Conservation (phyloP, 2,329 filamentous ascomycete species). For the Leptographium radiaticola region DNA sequence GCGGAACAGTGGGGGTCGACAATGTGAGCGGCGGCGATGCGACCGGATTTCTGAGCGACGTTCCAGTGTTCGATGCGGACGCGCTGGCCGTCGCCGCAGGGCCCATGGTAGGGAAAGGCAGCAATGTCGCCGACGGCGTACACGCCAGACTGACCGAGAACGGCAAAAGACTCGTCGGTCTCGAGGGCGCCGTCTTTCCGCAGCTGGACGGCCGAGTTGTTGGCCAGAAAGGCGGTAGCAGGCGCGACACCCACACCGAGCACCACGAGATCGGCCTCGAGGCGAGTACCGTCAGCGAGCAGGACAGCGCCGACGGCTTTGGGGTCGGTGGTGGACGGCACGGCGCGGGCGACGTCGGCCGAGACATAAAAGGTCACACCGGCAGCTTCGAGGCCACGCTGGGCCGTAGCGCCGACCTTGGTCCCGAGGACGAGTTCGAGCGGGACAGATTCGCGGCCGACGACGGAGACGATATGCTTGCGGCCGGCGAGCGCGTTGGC, state of each 20-base stretch:
- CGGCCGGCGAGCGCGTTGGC: constrained; percentile 62
- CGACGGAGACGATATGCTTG: constrained; percentile 70
- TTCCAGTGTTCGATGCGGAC: constrained; percentile 97
- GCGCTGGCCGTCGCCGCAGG: constrained; percentile 59
- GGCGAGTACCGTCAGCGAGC: constrained; percentile 72
- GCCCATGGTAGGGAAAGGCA: constrained; percentile 85
- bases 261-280: constrained; percentile 82
- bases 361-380: constrained; percentile 81
- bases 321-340: constrained; percentile 52
- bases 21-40: constrained; percentile 67
- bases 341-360: constrained; percentile 71
- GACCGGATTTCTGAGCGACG: constrained; percentile 86
- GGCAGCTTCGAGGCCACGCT: constrained; percentile 65
- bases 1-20: constrained; percentile 28
- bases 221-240: constrained; percentile 67
- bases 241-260: constrained; percentile 83
- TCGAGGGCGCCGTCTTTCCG: constrained; percentile 76
- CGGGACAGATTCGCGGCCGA: constrained; percentile 79
- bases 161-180: constrained; percentile 67
- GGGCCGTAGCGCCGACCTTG: constrained; percentile 69
- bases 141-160: constrained; percentile 65
- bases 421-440: constrained; percentile 77
- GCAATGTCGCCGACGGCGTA: constrained; percentile 94
- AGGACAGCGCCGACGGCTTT: constrained; percentile 67
- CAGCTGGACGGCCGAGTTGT: constrained; percentile 56